Conservation (phyloP, 1,139 yeast species). For the Hansenula sp. region DNA sequence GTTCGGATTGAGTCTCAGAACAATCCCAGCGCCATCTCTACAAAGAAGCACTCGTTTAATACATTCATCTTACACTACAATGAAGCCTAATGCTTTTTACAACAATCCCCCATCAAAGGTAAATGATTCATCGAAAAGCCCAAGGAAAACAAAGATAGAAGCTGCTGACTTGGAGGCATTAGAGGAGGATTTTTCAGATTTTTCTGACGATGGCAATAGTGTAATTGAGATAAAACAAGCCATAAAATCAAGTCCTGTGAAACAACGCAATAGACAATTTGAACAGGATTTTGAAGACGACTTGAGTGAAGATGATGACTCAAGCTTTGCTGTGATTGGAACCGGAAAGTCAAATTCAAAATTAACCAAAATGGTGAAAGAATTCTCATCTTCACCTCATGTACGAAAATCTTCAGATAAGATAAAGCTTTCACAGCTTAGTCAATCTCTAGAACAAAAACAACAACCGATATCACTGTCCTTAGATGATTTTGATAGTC, state of each 20-base stretch:
- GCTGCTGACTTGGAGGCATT: constrained; percentile 16
- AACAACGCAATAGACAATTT: constrained; percentile 9
- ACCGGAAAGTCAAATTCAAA: too few species aligned
- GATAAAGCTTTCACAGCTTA: neutral
- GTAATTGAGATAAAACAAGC: constrained; percentile 1
- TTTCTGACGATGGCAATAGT: neutral
- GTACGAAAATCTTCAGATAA: neutral
- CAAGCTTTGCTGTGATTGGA: too few species aligned
- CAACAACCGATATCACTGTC: neutral
- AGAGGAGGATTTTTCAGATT: constrained; percentile 15
- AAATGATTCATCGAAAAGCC: neutral
- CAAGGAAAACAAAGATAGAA: constrained; percentile 2
- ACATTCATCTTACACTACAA: neutral
- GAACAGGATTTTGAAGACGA: constrained; percentile 19
- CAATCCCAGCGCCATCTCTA: neutral
- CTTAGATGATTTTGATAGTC: constrained; percentile 8
- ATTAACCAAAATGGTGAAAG: neutral
- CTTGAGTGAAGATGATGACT: constrained; percentile 8
- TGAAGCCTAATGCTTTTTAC: neutral
- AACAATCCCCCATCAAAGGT: neutral
- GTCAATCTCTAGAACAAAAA: neutral
- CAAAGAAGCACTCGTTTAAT: neutral
- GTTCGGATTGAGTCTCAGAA: neutral
- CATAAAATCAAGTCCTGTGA: constrained; percentile 8
- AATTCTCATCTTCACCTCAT: neutral